phyloP scores from a whole-genome alignment of 305 asterid genomes.

The Solanum hybrid region DNA sequence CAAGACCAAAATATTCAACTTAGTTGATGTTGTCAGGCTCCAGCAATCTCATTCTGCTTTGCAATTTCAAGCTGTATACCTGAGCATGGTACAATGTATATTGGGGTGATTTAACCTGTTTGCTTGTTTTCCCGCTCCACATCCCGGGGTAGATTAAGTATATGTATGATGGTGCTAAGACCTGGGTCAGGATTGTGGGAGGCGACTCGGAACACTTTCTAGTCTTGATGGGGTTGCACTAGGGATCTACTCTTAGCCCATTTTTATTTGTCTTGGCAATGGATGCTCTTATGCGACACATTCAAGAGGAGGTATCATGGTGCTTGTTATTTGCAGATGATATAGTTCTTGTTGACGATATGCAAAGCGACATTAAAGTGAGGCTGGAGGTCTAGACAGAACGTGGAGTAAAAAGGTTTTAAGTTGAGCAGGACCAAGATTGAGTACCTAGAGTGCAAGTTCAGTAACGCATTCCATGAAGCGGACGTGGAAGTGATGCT shows the following conservation, averaged over 20 bases:
- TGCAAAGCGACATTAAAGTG: neutral
- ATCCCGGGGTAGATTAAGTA: neutral
- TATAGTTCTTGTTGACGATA: neutral
- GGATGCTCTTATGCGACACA: neutral
- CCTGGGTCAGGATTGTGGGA: neutral
- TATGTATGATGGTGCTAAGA: neutral
- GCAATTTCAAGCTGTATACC: neutral
- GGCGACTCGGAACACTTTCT: neutral
- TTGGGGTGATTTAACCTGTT: neutral
- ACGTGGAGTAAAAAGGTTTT: neutral
- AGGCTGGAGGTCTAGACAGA: neutral
- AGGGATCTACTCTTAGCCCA: neutral
- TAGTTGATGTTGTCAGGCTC: neutral
- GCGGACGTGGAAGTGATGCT: neutral
- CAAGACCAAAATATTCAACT: neutral
- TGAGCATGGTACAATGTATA: neutral
- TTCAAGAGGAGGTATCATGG: neutral
- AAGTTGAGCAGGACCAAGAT: neutral
- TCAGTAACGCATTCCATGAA: neutral
- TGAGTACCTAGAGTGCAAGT: neutral
- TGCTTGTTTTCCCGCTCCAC: neutral
- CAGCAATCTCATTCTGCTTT: neutral
- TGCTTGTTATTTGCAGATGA: neutral
- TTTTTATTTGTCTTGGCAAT: neutral
- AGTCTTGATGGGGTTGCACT: neutral